A percentile compares a stretch with the other conserved stretches of the same genome.
These are phyloP conservation scores for Magnaporthales sp. DNA, from an alignment of 2,329 filamentous ascomycete species.

Conservation along the genomic window DNA sequence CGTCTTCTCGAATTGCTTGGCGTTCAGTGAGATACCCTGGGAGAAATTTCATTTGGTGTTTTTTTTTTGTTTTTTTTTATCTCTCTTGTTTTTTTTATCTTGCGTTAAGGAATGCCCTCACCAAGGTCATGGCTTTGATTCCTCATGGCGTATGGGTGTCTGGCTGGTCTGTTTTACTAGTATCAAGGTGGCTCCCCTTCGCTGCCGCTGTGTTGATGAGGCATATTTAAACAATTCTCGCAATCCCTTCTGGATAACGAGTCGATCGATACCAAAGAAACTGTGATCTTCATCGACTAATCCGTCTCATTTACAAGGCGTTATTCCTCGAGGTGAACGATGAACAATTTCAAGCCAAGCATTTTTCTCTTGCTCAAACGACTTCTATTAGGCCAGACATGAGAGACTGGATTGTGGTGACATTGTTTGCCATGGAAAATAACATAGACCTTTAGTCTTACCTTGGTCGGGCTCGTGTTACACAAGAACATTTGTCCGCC, in stretches of 20 bases:
- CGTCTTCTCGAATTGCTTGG: constrained; percentile 1
- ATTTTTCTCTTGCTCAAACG: not conserved
- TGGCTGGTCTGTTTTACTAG: not conserved
- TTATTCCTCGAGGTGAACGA: not conserved
- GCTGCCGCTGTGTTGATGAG: not conserved
- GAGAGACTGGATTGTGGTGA: not conserved
- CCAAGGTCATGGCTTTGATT: not conserved
- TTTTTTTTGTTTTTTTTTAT: not conserved
- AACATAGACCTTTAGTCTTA: too few species aligned
- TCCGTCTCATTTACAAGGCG: not conserved
- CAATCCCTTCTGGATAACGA: not conserved
- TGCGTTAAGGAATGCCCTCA: not conserved
- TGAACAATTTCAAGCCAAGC: not conserved
- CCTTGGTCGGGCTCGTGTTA: too few species aligned
- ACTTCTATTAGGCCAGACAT: not conserved
- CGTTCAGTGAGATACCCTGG: constrained; percentile 2
- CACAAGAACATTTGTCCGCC: too few species aligned
- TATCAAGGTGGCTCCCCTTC: not conserved
- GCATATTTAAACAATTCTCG: not conserved
- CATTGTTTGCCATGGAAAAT: too few species aligned
- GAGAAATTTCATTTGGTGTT: not conserved
- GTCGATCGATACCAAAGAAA: not conserved
- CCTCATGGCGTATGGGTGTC: not conserved
- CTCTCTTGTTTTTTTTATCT: not conserved
- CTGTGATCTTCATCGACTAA: not conserved